A percentile compares a stretch with the other conserved stretches of the same genome.
These are phyloP conservation scores for Paramyrothecium roridum DNA, from an alignment of 2,329 filamentous ascomycete genomes.

Conservation along the genomic window DNA sequence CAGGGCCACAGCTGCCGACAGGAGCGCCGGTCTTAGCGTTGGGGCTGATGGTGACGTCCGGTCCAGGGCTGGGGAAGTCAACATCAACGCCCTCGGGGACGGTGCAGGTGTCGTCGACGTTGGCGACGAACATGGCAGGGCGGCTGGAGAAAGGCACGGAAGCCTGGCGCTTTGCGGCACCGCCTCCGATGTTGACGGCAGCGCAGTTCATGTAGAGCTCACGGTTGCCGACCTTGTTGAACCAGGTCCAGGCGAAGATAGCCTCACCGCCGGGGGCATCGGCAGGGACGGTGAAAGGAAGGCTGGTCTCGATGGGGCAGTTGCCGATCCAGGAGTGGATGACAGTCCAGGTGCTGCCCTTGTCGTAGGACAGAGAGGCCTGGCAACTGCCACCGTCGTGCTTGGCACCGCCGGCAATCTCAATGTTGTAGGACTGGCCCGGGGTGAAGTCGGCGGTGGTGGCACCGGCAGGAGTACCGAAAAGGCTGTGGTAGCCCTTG, in stretches of 20 bases:
- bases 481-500: conserved; percentile 53
- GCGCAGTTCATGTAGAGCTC: conserved; percentile 73
- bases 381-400: conserved; percentile 63
- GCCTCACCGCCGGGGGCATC: conserved; percentile 47
- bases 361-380: conserved; percentile 58
- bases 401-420: conserved; percentile 47
- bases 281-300: conserved; percentile 50
- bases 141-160: conserved; percentile 42
- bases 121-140: conserved; percentile 65
- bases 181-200: conserved; percentile 44
- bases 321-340: conserved; percentile 28
- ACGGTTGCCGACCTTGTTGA: conserved; percentile 60
- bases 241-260: conserved; percentile 61
- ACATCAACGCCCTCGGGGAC: conserved; percentile 55
- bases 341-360: conserved; percentile 56
- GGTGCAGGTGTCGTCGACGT: conserved; percentile 54
- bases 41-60: conserved; percentile 30
- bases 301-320: conserved; percentile 28
- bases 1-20: neutral
- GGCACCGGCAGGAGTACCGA: conserved; percentile 26
- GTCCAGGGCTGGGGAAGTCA: conserved; percentile 60
- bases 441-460: conserved; percentile 48
- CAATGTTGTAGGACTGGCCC: conserved; percentile 51
- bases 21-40: conserved; percentile 9
- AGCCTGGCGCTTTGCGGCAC: conserved; percentile 9